phyloP scores from a whole-genome alignment of 345 rosid genomes.

The Syzygium oleosum region DNA sequence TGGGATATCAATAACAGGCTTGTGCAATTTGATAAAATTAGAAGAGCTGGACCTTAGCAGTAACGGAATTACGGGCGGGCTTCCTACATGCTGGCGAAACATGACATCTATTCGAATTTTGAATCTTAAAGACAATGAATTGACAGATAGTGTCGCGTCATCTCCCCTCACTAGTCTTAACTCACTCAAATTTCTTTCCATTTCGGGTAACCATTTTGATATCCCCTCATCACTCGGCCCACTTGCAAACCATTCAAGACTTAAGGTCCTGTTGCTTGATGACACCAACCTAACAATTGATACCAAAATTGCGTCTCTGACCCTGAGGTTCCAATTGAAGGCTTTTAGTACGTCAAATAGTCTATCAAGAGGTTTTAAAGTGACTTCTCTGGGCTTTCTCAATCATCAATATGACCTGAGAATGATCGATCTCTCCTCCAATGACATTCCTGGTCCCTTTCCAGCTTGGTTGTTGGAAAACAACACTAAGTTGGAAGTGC shows the following conservation, averaged over 20 bases:
- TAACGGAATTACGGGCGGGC: fast-evolving
- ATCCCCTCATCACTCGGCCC: background rate
- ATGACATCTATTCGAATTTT: background rate
- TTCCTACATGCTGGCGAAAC: background rate
- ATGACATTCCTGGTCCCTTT: background rate
- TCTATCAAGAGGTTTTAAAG: fast-evolving
- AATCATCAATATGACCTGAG: background rate
- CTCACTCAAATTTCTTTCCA: background rate
- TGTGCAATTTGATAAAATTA: background rate
- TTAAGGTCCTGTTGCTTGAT: background rate
- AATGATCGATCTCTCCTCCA: fast-evolving
- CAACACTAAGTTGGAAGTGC: fast-evolving
- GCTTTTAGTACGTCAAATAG: background rate
- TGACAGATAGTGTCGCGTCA: background rate
- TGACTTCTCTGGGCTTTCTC: background rate
- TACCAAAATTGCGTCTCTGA: background rate
- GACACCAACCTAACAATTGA: background rate
- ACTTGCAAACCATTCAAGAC: background rate
- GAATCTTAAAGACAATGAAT: background rate
- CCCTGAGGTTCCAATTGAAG: background rate
- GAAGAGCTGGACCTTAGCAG: background rate
- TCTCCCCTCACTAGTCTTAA: background rate
- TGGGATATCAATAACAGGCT: background rate
- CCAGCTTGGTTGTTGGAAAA: background rate
- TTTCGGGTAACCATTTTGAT: background rate